Evolutionary conservation across 495 filamentous ascomycete species (phyloP), one percentile per base, ranked within the genome.

Genomic region (Aspergillus diversus): DNA sequence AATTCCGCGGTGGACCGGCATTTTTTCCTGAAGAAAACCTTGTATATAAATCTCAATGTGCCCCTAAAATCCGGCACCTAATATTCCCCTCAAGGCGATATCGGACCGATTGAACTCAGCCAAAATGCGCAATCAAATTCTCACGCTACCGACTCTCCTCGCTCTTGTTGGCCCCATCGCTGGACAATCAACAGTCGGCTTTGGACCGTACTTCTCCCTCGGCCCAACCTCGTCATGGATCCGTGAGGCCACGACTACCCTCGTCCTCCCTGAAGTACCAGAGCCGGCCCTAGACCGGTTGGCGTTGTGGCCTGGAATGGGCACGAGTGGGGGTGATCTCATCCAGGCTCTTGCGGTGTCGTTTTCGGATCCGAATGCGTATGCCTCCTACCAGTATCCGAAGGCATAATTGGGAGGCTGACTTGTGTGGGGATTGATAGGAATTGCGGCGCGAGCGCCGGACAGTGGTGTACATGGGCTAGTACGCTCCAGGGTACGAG

Each of bases 261-360:
- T 77, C 21, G 67, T 76, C 2, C 63, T 75, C 13, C 73, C 73
- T 1, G 60, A 68, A 7, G 65, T 58, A 8, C 74, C 74, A 3
- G 73, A 65, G 16, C 72, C 72, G 1, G 64, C 68, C 52, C 37
- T 65, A 16, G 71, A 73, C 43, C 70, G 72, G 27, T 69, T 76
- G 17, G 73, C 75, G 3, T 61, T 77, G 9, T 77, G 75, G 75
- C 69, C 73, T 4, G 75, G 75, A 4, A 76, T 77, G 75, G 73
- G 73, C 11, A 77, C 73, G 6, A 73, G 70, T 33, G 68, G 61
- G n/a, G 75, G 75, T 33, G 75, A 77, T 48, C 60, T 77, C 39
- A 75, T 77, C 39, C 75, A 77, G 63, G 70, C 75, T 6, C 60
- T 77, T 16, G 72, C 72, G 6, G 72, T 75, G 7, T 77, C 75